Conservation (phyloP, 2,329 filamentous ascomycete genomes). For the Trichophaea hybrida region DNA sequence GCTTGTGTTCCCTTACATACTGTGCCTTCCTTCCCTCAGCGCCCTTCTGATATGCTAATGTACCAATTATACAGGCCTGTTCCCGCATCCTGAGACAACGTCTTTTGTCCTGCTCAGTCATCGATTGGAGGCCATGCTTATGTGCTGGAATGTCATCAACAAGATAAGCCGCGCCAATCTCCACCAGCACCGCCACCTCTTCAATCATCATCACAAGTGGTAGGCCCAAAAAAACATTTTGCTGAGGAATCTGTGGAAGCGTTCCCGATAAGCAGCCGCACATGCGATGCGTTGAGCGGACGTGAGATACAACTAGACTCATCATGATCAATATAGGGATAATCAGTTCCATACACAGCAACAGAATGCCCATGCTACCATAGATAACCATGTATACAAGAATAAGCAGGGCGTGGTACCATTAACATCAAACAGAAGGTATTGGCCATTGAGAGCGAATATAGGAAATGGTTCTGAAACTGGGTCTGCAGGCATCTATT, state of each 20-base stretch:
- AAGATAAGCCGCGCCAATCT: constrained; percentile 52
- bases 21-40: constrained; percentile 27
- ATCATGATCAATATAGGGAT: constrained; percentile 1
- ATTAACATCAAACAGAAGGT: constrained; percentile 78
- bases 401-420: constrained; percentile 47
- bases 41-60: constrained; percentile 26
- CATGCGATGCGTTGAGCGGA: constrained; percentile 69
- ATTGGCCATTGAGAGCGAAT: constrained; percentile 63
- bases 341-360: not conserved
- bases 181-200: constrained; percentile 68
- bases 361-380: not conserved
- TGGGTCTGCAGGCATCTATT: constrained; percentile 11
- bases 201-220: constrained; percentile 83
- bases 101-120: constrained; percentile 44
- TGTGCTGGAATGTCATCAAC: constrained; percentile 68
- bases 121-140: constrained; percentile 44
- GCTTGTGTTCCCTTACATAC: constrained; percentile 1
- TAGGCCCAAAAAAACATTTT: constrained; percentile 83
- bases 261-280: constrained; percentile 76
- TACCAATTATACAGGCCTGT: constrained; percentile 40
- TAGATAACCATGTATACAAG: no score
- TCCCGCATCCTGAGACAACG: constrained; percentile 46
- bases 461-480: constrained; percentile 47
- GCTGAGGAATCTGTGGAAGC: constrained; percentile 80
- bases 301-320: constrained; percentile 20